phyloP scores from a whole-genome alignment of 2,329 filamentous ascomycete genomes.

The Esteya vermicola region DNA sequence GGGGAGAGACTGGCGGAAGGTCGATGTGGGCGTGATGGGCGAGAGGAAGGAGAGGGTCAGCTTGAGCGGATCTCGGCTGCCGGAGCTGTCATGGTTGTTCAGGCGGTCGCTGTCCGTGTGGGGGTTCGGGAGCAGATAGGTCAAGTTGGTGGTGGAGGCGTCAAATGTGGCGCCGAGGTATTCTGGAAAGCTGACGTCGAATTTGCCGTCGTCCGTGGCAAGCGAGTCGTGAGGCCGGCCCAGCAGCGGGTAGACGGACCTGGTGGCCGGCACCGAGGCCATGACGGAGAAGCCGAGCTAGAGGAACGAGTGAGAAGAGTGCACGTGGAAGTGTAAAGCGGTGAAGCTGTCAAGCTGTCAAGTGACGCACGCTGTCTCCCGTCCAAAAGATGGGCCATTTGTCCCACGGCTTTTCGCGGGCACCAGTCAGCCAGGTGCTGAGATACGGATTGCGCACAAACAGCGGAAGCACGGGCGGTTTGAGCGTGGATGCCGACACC shows the following conservation, averaged over 20 bases:
- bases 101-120: constrained; percentile 10
- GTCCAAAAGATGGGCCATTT: constrained; percentile 59
- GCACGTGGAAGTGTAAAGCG: not conserved
- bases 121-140: constrained; percentile 23
- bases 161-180: constrained; percentile 13
- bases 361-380: constrained; percentile 14
- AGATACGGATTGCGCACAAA: constrained; percentile 46
- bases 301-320: not conserved
- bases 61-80: constrained; percentile 16
- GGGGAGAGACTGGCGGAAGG: constrained; percentile 67
- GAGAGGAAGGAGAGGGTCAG: constrained; percentile 48
- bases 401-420: constrained; percentile 62
- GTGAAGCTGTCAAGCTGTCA: too few relatives aligned
- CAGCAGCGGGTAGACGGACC: constrained; percentile 33
- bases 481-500: constrained; percentile 34
- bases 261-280: constrained; percentile 26
- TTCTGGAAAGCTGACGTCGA: constrained; percentile 24
- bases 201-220: constrained; percentile 16
- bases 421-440: constrained; percentile 48
- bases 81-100: constrained; percentile 4
- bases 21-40: constrained; percentile 69
- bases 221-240: constrained; percentile 37
- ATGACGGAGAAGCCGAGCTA: constrained; percentile 36
- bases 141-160: constrained; percentile 19
- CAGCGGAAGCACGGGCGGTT: constrained; percentile 41